Evolutionary conservation across 768 basidiomycete genomes (phyloP).

Genomic region (Suillus fuscotomentosus): DNA sequence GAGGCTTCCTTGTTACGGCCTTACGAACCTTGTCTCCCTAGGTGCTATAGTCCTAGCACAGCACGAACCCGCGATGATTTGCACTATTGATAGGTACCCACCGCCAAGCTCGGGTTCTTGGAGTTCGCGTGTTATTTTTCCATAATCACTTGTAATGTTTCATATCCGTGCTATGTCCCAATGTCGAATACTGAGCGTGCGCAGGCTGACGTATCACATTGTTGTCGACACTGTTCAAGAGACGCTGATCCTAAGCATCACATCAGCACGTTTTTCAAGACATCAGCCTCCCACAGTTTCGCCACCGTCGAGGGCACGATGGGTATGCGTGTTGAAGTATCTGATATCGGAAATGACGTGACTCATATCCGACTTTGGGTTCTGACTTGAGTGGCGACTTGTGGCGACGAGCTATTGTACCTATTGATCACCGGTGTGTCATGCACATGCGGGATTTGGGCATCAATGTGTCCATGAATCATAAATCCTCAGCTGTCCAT

Average conservation of each 20-base stretch:
- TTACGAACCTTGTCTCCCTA: background rate
- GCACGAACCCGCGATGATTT: background rate
- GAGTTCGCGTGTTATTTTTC: background rate
- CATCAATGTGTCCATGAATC: background rate
- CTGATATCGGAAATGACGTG: background rate
- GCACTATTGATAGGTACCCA: background rate
- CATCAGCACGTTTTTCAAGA: background rate
- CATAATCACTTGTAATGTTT: background rate
- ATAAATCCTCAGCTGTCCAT: background rate
- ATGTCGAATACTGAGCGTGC: background rate
- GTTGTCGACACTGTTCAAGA: background rate
- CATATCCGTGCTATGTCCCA: background rate
- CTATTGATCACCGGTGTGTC: background rate
- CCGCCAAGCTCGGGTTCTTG: background rate
- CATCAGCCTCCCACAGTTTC: background rate
- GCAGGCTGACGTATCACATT: background rate
- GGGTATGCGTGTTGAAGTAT: background rate
- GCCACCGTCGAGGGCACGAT: background rate
- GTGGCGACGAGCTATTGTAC: background rate
- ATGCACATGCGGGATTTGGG: background rate
- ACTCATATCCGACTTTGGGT: background rate
- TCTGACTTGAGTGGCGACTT: background rate
- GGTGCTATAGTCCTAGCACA: background rate
- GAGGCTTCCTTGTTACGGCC: background rate
- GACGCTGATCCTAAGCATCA: background rate